Conservation (phyloP, 2,329 filamentous ascomycete genomes). For the Ophiostoma himal-ulmi region DNA sequence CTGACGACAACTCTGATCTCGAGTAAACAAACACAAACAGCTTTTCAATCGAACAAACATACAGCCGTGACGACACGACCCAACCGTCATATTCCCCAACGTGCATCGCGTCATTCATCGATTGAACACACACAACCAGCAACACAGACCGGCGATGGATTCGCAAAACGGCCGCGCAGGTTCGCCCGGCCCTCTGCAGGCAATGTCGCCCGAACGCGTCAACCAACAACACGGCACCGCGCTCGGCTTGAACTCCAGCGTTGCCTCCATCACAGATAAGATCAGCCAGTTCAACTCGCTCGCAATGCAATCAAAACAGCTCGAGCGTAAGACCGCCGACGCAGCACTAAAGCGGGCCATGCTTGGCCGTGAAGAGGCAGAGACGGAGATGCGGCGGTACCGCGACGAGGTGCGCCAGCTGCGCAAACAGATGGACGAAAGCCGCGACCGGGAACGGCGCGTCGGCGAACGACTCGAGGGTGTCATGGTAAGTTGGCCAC, state of each 20-base stretch:
- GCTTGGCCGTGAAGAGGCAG: slow-evolving; percentile 64
- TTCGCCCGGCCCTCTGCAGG: slow-evolving; percentile 52
- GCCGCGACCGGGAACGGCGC: slow-evolving; percentile 58
- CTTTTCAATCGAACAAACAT: background rate
- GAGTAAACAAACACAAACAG: background rate
- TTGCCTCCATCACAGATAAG: slow-evolving; percentile 54
- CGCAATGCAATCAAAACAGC: slow-evolving; percentile 53
- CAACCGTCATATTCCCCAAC: background rate
- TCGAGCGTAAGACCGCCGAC: slow-evolving; percentile 60
- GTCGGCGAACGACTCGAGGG: slow-evolving; percentile 62
- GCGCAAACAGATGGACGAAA: slow-evolving; percentile 57
- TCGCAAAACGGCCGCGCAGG: slow-evolving; percentile 40
- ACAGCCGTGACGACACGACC: background rate
- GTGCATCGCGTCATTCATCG: background rate
- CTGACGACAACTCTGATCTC: background rate
- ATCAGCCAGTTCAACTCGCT: slow-evolving; percentile 69
- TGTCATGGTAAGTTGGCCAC: slow-evolving; percentile 51
- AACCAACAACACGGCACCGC: slow-evolving; percentile 41
- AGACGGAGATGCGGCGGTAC: slow-evolving; percentile 59
- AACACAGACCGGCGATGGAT: slow-evolving; percentile 8
- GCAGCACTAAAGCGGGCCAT: slow-evolving; percentile 61
- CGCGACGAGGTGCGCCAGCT: slow-evolving; percentile 55
- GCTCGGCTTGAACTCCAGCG: slow-evolving; percentile 12
- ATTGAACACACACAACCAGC: background rate
- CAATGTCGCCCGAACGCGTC: slow-evolving; percentile 58